A percentile compares a stretch with the other conserved stretches of the same genome.
These are phyloP conservation scores for Malus hybrid DNA, from an alignment of 331 rosid genomes.

Conservation along the genomic window DNA sequence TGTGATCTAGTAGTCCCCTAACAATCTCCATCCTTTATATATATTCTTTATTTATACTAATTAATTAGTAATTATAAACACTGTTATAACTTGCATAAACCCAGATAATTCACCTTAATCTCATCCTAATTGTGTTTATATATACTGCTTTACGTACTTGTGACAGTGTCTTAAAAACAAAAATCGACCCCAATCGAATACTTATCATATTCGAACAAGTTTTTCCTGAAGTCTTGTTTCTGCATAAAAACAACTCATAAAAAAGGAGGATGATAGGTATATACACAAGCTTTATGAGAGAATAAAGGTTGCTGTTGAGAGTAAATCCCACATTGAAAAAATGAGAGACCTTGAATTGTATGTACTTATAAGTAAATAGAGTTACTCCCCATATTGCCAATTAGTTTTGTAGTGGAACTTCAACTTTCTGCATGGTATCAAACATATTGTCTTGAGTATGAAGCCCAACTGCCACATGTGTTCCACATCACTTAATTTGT, in stretches of 20 bases:
- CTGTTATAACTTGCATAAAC: no score
- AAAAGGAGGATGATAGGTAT: neutral
- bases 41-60: conserved; percentile 18
- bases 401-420: no score
- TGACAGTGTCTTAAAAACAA: neutral
- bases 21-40: conserved; percentile 30
- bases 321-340: no score
- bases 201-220: neutral
- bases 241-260: neutral
- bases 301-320: neutral
- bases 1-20: conserved; percentile 8
- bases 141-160: neutral
- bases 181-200: neutral
- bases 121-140: neutral
- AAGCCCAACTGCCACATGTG: no score
- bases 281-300: neutral
- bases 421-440: no score
- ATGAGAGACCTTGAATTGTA: no score
- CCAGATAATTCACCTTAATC: neutral
- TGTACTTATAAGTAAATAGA: no score
- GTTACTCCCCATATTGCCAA: no score
- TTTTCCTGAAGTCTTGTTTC: neutral
- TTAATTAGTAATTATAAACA: neutral
- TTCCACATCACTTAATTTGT: no score
- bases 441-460: no score